phyloP scores from a whole-genome alignment of 108 stramenopile species.

The Skeletonema marinoi region DNA sequence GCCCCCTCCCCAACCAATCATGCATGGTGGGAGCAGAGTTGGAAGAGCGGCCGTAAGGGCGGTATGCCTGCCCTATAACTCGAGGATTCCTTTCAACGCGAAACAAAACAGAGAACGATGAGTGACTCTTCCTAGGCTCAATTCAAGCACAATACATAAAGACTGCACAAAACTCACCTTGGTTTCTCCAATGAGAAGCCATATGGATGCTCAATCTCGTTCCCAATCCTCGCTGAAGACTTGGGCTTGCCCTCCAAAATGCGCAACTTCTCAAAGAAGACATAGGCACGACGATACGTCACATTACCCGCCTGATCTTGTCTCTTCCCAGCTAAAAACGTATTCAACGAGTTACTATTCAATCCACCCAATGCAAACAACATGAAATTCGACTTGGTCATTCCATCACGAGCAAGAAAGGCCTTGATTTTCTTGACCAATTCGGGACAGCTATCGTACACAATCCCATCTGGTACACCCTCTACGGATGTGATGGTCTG shows the following conservation, averaged over 20 bases:
- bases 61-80: not conserved
- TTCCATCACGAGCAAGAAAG: conserved; percentile 27
- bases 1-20: not conserved
- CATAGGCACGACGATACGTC: conserved; percentile 28
- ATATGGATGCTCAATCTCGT: conserved; percentile 28
- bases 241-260: conserved; percentile 36
- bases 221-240: conserved; percentile 24
- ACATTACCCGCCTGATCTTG: conserved; percentile 50
- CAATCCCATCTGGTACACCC: conserved; percentile 11
- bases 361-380: conserved; percentile 21
- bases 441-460: conserved; percentile 49
- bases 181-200: conserved; percentile 20
- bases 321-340: conserved; percentile 34
- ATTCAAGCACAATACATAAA: not conserved
- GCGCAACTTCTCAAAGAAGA: conserved; percentile 54
- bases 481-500: conserved; percentile 14
- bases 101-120: not conserved
- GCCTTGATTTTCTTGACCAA: conserved; percentile 39
- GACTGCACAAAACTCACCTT: not conserved
- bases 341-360: conserved; percentile 36
- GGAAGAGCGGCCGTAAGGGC: not conserved
- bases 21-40: not conserved
- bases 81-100: not conserved
- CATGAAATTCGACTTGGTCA: conserved; percentile 29
- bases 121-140: not conserved